phyloP scores from a whole-genome alignment of 2,329 filamentous ascomycete species.

The Pseudocercospora macadamiae region DNA sequence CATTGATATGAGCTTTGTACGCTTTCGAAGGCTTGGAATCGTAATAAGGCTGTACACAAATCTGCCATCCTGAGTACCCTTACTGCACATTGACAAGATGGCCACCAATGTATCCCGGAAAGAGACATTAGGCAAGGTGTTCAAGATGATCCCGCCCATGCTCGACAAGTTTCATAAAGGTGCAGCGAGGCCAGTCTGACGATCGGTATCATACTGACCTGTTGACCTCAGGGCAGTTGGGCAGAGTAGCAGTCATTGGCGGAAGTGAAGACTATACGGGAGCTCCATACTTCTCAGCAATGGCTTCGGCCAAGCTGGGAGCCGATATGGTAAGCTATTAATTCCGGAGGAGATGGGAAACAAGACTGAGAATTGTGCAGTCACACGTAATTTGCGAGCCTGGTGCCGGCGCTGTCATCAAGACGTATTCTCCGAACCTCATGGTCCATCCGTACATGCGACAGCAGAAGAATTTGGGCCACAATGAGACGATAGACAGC shows the following conservation, averaged over 20 bases:
- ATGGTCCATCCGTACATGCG: conserved; percentile 98
- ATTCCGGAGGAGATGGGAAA: background rate
- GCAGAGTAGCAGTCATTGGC: conserved; percentile 89
- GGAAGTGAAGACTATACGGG: conserved; percentile 96
- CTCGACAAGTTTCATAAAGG: conserved; percentile 96
- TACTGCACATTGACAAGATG: conserved; percentile 37
- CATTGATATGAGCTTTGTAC: background rate
- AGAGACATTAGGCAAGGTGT: conserved; percentile 76
- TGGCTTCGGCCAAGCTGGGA: conserved; percentile 89
- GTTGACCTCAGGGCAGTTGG: conserved; percentile 69
- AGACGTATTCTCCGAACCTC: conserved; percentile 95
- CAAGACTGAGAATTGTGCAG: conserved; percentile 46
- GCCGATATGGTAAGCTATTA: conserved; percentile 75
- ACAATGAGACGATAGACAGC: conserved; percentile 60
- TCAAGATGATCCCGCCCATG: conserved; percentile 92
- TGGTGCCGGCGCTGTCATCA: conserved; percentile 81
- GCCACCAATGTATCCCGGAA: conserved; percentile 64
- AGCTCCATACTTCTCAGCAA: conserved; percentile 96
- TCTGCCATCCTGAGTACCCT: background rate
- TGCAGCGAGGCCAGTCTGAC: conserved; percentile 44
- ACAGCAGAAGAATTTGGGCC: conserved; percentile 64
- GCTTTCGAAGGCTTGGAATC: background rate
- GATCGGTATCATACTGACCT: conserved; percentile 5
- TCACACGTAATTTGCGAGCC: conserved; percentile 96
- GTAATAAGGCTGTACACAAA: background rate